Evolutionary conservation across 2,329 filamentous ascomycete species (phyloP).

Genomic region (Epichloe elymi): DNA sequence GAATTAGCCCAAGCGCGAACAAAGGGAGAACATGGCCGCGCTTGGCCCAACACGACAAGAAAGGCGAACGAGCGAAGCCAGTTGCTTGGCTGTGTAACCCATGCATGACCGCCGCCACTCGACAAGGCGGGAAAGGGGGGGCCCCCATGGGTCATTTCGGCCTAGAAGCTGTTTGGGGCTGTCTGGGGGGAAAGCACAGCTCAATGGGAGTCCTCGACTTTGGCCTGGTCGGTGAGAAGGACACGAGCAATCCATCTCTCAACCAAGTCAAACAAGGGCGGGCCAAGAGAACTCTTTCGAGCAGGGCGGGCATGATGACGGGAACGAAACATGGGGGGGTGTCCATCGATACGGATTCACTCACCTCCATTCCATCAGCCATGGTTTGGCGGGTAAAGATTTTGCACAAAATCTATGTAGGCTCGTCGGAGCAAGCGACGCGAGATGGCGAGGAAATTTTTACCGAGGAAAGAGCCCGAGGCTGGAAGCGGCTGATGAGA

Average conservation of each 20-base stretch:
- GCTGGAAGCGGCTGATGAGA: neutral
- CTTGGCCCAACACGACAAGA: neutral
- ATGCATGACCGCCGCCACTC: conserved; percentile 5
- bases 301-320: neutral
- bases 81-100: conserved; percentile 4
- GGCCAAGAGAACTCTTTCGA: neutral
- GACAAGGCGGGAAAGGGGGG: neutral
- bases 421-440: neutral
- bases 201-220: neutral
- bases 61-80: neutral
- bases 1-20: neutral
- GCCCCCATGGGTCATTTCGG: neutral
- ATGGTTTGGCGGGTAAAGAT: neutral
- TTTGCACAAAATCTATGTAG: neutral
- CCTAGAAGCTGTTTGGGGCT: neutral
- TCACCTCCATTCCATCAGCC: conserved; percentile 7
- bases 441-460: neutral
- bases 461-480: neutral
- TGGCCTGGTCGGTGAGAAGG: neutral
- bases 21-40: neutral
- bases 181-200: neutral
- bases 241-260: neutral
- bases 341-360: neutral
- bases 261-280: neutral
- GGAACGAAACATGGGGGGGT: neutral